Percentiles rank a stretch among this genome's conserved stretches.
These are phyloP conservation scores for Penicillium coffeae DNA, from an alignment of 495 filamentous ascomycete species.

Conservation along the genomic window DNA sequence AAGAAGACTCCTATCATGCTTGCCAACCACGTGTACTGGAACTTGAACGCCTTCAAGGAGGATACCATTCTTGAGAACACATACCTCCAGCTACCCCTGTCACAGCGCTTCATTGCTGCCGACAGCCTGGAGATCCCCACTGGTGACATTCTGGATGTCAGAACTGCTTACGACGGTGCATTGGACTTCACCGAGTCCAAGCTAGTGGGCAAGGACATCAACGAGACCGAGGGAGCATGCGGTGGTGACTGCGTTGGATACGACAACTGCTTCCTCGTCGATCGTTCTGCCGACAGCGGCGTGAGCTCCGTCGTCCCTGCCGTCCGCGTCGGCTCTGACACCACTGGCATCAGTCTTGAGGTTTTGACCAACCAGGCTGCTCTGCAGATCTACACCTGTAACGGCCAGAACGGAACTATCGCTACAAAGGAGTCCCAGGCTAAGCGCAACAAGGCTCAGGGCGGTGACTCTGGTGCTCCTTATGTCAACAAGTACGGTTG, in stretches of 20 bases:
- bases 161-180: slow-evolving; percentile 53
- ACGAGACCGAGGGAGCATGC: slow-evolving; percentile 58
- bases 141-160: slow-evolving; percentile 63
- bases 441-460: slow-evolving; percentile 40
- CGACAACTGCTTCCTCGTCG: slow-evolving; percentile 69
- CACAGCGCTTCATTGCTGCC: slow-evolving; percentile 62
- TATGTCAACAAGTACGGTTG: slow-evolving; percentile 63
- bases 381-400: slow-evolving; percentile 75
- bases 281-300: slow-evolving; percentile 62
- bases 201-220: slow-evolving; percentile 66
- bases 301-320: slow-evolving; percentile 60
- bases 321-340: slow-evolving; percentile 52
- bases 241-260: slow-evolving; percentile 74
- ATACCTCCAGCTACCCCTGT: slow-evolving; percentile 66
- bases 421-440: slow-evolving; percentile 50
- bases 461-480: slow-evolving; percentile 34
- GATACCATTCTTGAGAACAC: slow-evolving; percentile 66
- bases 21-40: slow-evolving; percentile 81
- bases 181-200: slow-evolving; percentile 79
- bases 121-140: slow-evolving; percentile 77
- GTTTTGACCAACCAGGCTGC: slow-evolving; percentile 72
- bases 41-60: slow-evolving; percentile 76
- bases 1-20: slow-evolving; percentile 82
- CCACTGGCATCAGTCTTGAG: slow-evolving; percentile 67
- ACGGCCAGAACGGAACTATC: slow-evolving; percentile 64